Percentiles rank a stretch among this genome's conserved stretches.
Evolutionary conservation across 2,329 filamentous ascomycete species (phyloP).

Genomic region (Monilinia polystroma): DNA sequence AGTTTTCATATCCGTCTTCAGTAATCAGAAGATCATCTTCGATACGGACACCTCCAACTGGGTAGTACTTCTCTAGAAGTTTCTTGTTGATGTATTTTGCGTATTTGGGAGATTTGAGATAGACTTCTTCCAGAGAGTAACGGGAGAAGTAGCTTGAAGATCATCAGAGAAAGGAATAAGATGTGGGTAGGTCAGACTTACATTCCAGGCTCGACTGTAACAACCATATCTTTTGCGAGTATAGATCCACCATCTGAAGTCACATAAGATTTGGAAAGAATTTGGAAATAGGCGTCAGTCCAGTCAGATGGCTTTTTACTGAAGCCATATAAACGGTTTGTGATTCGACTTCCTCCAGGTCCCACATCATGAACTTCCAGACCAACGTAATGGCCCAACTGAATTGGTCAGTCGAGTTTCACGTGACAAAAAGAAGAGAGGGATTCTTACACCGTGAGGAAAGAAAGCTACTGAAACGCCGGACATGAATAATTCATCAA

Average conservation of each 20-base stretch:
- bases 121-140: constrained; percentile 69
- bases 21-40: constrained; percentile 89
- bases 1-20: constrained; percentile 73
- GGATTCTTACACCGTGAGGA: constrained; percentile 52
- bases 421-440: not conserved
- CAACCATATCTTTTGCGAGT: constrained; percentile 63
- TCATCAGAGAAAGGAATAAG: not conserved
- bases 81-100: constrained; percentile 63
- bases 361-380: constrained; percentile 63
- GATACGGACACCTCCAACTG: constrained; percentile 84
- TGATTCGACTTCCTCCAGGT: constrained; percentile 38
- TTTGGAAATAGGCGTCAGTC: constrained; percentile 26
- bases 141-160: constrained; percentile 66
- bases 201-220: constrained; percentile 78
- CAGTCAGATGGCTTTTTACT: constrained; percentile 20
- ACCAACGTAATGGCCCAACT: constrained; percentile 54
- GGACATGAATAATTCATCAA: constrained; percentile 51
- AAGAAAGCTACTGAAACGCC: constrained; percentile 63
- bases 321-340: constrained; percentile 39
- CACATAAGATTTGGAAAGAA: constrained; percentile 23
- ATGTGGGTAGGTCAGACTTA: constrained; percentile 41
- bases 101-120: constrained; percentile 59
- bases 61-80: constrained; percentile 67
- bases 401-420: not conserved
- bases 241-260: constrained; percentile 34